Evolutionary conservation across 2,329 filamentous ascomycete genomes (phyloP), one percentile per base, ranked within the genome.

Genomic region (Lasiodiplodia sp.): DNA sequence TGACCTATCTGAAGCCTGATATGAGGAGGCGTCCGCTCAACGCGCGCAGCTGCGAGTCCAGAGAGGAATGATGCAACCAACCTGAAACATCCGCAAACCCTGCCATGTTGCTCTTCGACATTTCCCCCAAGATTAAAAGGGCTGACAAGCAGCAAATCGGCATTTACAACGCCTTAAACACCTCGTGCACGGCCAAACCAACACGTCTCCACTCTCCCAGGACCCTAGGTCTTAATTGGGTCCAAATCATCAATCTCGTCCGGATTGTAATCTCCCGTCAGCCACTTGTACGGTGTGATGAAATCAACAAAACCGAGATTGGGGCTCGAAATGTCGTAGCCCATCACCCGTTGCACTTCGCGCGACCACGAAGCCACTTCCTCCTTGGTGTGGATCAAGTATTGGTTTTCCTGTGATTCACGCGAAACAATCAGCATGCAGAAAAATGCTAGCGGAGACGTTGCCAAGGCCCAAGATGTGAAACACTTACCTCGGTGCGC

Each of bases 241-340:
- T 68, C 66, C 66, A 68, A 23, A n/a, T 68, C 66, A 3, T 52
- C 66, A 18, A 68, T 28, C 21, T 53, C 38, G 47, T 68, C 66
- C 0, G 56, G 66, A 47, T 63, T 38, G 38, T 68, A 68, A 14
- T 28, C 23, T 7, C 66, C 66, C 3, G 44, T 63, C 7, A 69
- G 31, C 37, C 65, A 49, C 53, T 68, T 47, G 18, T 66, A 65
- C 16, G 68, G 68, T 16, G 44, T n/a, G 40, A 63, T 34, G 47
- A 68, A 70, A 25, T 70, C 68, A 2, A 68, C 66, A 25, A 64
- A 68, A 3, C 68, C 68, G n/a, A 70, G 47, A 23, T 68, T 70
- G 34, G 68, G 68, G 16, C 49, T 55, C 21, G 56, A 68, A n/a
- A 70, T 64, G 14, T 55, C 47, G 51, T 65, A 70, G 11, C 68